phyloP scores from a whole-genome alignment of 139 green algal species.

The Picochlorum sp. region DNA sequence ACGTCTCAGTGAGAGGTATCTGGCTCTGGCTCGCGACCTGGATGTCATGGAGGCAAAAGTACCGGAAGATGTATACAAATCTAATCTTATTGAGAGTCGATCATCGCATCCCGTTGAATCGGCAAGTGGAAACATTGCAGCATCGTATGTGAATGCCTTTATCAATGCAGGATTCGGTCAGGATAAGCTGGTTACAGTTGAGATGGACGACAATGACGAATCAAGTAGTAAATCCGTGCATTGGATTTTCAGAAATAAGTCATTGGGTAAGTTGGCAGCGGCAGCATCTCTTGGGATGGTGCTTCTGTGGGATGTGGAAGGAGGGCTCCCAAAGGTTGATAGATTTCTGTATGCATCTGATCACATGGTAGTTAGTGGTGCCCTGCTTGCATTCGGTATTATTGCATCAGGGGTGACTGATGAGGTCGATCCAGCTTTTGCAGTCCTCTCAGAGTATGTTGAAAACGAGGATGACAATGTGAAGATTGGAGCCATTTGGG shows the following conservation, averaged over 20 bases:
- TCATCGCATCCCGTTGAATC: slow-evolving; percentile 66
- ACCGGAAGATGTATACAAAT: slow-evolving; percentile 95
- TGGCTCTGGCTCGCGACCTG: slow-evolving; percentile 88
- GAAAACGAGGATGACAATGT: slow-evolving; percentile 58
- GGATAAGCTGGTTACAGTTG: slow-evolving; percentile 74
- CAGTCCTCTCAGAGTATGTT: slow-evolving; percentile 88
- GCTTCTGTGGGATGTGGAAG: slow-evolving; percentile 95
- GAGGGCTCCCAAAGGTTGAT: slow-evolving; percentile 91
- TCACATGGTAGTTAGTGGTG: slow-evolving; percentile 70
- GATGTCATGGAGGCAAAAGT: slow-evolving; percentile 96
- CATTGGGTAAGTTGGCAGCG: slow-evolving; percentile 94
- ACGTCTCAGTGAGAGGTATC: slow-evolving; percentile 74
- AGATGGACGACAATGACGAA: slow-evolving; percentile 11
- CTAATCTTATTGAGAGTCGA: slow-evolving; percentile 80
- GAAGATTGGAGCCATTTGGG: slow-evolving; percentile 78
- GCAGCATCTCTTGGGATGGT: slow-evolving; percentile 81
- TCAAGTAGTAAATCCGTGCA: slow-evolving; percentile 36
- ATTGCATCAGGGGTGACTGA: slow-evolving; percentile 79
- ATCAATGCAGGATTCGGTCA: slow-evolving; percentile 97
- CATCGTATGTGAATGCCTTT: slow-evolving; percentile 96
- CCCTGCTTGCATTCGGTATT: slow-evolving; percentile 88
- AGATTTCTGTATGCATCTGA: slow-evolving; percentile 95
- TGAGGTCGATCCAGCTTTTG: slow-evolving; percentile 94
- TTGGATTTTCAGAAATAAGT: slow-evolving; percentile 99
- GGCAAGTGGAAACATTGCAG: slow-evolving; percentile 86